Evolutionary conservation across 1,139 yeast genomes (phyloP).

Genomic region (Meyerozyma elateridarum): DNA sequence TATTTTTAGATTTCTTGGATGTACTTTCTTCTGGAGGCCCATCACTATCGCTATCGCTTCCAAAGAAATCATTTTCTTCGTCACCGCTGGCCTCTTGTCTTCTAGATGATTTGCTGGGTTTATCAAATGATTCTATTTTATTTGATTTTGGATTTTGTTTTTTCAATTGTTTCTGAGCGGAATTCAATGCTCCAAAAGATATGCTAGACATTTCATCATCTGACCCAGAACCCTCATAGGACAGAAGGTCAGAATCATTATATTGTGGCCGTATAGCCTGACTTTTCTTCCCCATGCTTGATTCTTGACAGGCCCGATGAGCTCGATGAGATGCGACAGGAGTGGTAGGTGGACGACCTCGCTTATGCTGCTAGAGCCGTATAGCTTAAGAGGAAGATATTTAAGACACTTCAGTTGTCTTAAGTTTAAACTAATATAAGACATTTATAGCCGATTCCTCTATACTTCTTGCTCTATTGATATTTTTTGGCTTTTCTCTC

Average conservation of each 20-base stretch:
- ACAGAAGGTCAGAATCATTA: conserved; percentile 15
- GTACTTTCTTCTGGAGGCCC: conserved; percentile 15
- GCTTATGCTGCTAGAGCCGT: too few relatives aligned
- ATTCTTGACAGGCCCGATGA: too few relatives aligned
- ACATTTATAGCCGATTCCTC: too few relatives aligned
- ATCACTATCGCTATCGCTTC: conserved; percentile 15
- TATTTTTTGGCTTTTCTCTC: too few relatives aligned
- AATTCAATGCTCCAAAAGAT: conserved; percentile 57
- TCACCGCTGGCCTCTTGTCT: conserved; percentile 9
- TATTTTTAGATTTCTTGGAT: conserved; percentile 35
- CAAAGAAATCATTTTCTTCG: conserved; percentile 14
- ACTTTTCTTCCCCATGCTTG: conserved; percentile 5
- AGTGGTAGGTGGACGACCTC: too few relatives aligned
- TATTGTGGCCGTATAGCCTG: conserved; percentile 16
- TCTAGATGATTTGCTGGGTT: too few relatives aligned
- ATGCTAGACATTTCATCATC: conserved; percentile 39
- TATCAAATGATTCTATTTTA: conserved; percentile 10
- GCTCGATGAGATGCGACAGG: too few relatives aligned
- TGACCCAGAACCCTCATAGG: conserved; percentile 14
- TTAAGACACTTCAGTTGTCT: too few relatives aligned
- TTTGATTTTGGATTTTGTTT: conserved; percentile 11
- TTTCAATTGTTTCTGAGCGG: conserved; percentile 50
- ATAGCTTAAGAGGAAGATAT: too few relatives aligned
- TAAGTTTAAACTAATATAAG: too few relatives aligned
- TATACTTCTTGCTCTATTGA: too few relatives aligned